Evolutionary conservation across 179 eudicot genomes (phyloP).

Genomic region (Patellifolia procumbens): DNA sequence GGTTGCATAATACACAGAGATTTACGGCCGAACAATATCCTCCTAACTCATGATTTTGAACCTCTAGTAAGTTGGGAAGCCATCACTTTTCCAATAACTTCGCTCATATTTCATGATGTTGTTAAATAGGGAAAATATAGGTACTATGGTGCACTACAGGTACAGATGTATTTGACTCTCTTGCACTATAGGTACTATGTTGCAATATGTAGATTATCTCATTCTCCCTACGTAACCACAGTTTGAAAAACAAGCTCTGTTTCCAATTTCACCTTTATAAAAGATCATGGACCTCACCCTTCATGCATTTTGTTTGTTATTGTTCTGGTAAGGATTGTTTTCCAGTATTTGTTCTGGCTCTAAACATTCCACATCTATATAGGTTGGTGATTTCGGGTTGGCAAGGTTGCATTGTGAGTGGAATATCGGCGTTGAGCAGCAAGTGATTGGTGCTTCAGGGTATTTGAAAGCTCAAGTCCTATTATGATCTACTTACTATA

Average conservation of each 20-base stretch:
- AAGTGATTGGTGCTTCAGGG: conserved; percentile 68
- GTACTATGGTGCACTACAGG: background rate
- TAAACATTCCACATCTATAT: conserved; percentile 18
- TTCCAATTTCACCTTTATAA: background rate
- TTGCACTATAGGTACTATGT: background rate
- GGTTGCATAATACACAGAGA: conserved; percentile 87
- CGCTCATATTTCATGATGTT: background rate
- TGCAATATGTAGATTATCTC: background rate
- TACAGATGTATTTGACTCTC: background rate
- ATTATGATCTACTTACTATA: background rate
- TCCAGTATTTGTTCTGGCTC: background rate
- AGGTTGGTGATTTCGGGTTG: conserved; percentile 93
- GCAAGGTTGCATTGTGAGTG: conserved; percentile 81
- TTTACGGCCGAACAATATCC: conserved; percentile 81
- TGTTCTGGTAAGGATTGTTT: background rate
- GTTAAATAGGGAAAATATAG: background rate
- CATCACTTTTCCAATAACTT: background rate
- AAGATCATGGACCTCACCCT: background rate
- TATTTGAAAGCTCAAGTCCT: conserved; percentile 29
- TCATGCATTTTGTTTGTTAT: background rate
- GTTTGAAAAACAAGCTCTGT: background rate
- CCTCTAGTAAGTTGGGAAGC: conserved; percentile 58
- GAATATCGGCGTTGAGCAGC: conserved; percentile 55
- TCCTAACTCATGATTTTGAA: conserved; percentile 84
- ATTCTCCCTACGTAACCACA: background rate